Evolutionary conservation across 129 eudicot species (phyloP).

Genomic region (Centella asiatica): DNA sequence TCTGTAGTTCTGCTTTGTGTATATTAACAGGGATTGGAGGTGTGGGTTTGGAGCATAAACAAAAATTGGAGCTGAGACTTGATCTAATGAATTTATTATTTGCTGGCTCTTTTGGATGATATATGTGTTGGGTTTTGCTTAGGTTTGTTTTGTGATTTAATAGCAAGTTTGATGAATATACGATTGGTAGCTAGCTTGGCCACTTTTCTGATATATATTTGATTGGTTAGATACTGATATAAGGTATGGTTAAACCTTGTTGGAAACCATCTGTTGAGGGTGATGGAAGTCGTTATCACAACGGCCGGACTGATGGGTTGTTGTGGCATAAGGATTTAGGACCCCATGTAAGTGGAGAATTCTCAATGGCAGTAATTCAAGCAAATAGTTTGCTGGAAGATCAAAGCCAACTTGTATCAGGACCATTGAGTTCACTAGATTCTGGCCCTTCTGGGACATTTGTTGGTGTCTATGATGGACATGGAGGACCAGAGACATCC

Average conservation of each 20-base stretch:
- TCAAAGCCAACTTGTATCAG: slow-evolving; percentile 83
- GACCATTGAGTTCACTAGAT: slow-evolving; percentile 40
- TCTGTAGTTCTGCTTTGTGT: slow-evolving; percentile 42
- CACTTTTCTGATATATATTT: background rate
- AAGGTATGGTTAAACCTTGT: slow-evolving; percentile 60
- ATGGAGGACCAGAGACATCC: slow-evolving; percentile 90
- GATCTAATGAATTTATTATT: slow-evolving; percentile 29
- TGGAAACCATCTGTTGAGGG: slow-evolving; percentile 64
- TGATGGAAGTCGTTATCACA: slow-evolving; percentile 32
- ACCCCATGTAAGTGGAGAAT: slow-evolving; percentile 64
- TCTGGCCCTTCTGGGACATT: slow-evolving; percentile 76
- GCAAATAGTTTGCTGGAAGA: slow-evolving; percentile 85
- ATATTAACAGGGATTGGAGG: slow-evolving; percentile 40
- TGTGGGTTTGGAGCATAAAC: slow-evolving; percentile 35
- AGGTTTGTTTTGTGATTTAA: slow-evolving; percentile 7
- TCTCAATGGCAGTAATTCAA: slow-evolving; percentile 89
- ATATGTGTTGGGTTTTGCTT: background rate
- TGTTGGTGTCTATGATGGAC: slow-evolving; percentile 91
- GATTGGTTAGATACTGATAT: background rate
- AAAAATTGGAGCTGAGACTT: slow-evolving; percentile 42
- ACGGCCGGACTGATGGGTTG: slow-evolving; percentile 67
- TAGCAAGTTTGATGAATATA: slow-evolving; percentile 7
- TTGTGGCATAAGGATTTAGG: slow-evolving; percentile 88
- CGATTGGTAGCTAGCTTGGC: slow-evolving; percentile 5
- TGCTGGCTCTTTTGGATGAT: slow-evolving; percentile 46